These are phyloP conservation scores for Penicillium chermesinum DNA, from an alignment of 495 filamentous ascomycete genomes.

Conservation along the genomic window DNA sequence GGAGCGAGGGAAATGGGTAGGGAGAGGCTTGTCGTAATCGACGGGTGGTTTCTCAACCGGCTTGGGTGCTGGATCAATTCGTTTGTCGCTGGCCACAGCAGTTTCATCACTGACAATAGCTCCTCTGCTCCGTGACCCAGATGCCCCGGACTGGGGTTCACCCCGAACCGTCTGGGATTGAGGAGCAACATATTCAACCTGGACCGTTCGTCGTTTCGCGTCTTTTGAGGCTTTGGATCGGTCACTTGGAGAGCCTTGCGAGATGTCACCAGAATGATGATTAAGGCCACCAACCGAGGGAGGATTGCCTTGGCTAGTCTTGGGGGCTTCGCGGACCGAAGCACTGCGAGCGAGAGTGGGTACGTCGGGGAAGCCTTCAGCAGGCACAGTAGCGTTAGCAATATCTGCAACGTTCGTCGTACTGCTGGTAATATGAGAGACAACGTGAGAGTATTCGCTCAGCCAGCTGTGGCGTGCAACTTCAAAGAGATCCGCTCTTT, in stretches of 20 bases:
- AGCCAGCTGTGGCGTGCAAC: slow-evolving; percentile 98
- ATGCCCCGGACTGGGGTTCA: slow-evolving; percentile 34
- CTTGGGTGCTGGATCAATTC: slow-evolving; percentile 4
- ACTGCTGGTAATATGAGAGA: slow-evolving; percentile 92
- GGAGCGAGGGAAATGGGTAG: slow-evolving; percentile 48
- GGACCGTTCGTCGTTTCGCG: slow-evolving; percentile 88
- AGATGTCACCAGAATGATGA: slow-evolving; percentile 72
- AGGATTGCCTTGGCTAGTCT: slow-evolving; percentile 53
- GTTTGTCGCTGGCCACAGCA: slow-evolving; percentile 4
- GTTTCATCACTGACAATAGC: slow-evolving; percentile 12
- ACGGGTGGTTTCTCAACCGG: slow-evolving; percentile 11
- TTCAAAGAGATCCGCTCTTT: slow-evolving; percentile 93
- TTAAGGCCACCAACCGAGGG: slow-evolving; percentile 61
- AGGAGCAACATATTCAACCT: slow-evolving; percentile 96
- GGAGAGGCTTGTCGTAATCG: slow-evolving; percentile 26
- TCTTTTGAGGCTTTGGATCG: slow-evolving; percentile 66
- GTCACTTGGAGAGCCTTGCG: slow-evolving; percentile 57
- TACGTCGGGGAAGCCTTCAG: slow-evolving; percentile 51
- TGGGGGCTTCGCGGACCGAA: slow-evolving; percentile 84
- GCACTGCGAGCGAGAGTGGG: slow-evolving; percentile 72
- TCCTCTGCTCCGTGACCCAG: slow-evolving; percentile 15
- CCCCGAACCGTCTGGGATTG: slow-evolving; percentile 72
- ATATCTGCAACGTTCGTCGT: slow-evolving; percentile 86
- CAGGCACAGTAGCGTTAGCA: slow-evolving; percentile 66
- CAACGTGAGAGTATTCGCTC: slow-evolving; percentile 89